Percentiles rank a stretch among this genome's conserved stretches.
These are phyloP conservation scores for Fistulifera solaris DNA, from an alignment of 108 stramenopile genomes.

Conservation along the genomic window DNA sequence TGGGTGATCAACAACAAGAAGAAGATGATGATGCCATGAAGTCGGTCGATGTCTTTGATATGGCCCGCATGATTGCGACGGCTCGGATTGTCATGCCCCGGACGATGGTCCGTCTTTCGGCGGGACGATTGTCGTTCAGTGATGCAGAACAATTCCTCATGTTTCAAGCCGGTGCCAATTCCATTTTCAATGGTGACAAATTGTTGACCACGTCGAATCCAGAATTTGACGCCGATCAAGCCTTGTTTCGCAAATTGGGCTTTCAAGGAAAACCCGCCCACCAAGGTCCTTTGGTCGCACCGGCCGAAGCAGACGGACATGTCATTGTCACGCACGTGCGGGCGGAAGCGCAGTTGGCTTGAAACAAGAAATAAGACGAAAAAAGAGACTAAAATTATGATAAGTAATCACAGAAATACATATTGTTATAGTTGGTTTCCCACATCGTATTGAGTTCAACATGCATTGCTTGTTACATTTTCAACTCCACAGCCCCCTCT, in stretches of 20 bases:
- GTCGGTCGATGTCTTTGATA: constrained; percentile 87
- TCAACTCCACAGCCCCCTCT: too few relatives aligned
- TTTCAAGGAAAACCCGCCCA: constrained; percentile 88
- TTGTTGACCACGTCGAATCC: constrained; percentile 93
- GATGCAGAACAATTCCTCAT: constrained; percentile 93
- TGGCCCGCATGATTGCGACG: constrained; percentile 97
- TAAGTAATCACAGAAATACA: too few relatives aligned
- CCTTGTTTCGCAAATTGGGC: constrained; percentile 83
- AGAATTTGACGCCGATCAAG: constrained; percentile 84
- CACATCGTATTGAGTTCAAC: too few relatives aligned
- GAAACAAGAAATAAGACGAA: too few relatives aligned
- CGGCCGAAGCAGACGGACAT: constrained; percentile 45
- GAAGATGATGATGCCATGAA: constrained; percentile 58
- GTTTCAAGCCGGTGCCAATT: constrained; percentile 97
- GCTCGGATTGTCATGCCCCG: constrained; percentile 95
- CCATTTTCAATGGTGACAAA: constrained; percentile 97
- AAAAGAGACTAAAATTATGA: too few relatives aligned
- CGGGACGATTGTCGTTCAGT: constrained; percentile 89
- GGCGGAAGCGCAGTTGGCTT: constrained; percentile 6
- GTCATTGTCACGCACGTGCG: constrained; percentile 63
- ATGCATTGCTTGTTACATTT: too few relatives aligned
- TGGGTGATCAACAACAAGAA: constrained; percentile 37
- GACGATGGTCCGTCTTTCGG: constrained; percentile 95
- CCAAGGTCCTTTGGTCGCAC: constrained; percentile 73
- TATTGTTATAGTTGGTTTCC: too few relatives aligned